Base-by-base conservation (phyloP, 1,284 basidiomycete genomes). In the Vanrija sp. region DNA sequence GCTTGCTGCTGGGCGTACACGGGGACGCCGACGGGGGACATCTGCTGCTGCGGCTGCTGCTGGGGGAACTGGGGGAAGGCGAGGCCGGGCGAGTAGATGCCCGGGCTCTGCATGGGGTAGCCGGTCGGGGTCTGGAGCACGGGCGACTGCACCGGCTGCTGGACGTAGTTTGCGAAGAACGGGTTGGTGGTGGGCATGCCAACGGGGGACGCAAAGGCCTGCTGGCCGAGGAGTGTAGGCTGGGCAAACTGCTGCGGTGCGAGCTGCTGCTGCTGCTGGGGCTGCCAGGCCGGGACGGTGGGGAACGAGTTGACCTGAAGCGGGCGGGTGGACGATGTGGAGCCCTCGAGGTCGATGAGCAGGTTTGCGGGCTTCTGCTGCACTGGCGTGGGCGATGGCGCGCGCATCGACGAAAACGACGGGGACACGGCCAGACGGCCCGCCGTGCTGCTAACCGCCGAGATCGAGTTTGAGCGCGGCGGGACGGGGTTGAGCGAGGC, bases 291-390 rank as follows among this genome's bases (percentile, higher is more conserved):
- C 24, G 44, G 57, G 22, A 51, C 45, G 24, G 41, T 41, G n/a
- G 50, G 56, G 49, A 50, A 53, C 46, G 24, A 47, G 57, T 61
- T 60, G 37, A 69, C 39, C 57, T 72, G 71, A 15, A 71, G 60
- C 6, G 70, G 68, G 37, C 69, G 53, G 1, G 70, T 69, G 1
- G 65, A 61, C 9, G 44, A 57, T 6, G 51, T 43, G 14, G 58
- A 54, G 31, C 64, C 64, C 5, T 37, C 38, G 5, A 71, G 18
- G 59, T 71, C 65, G 18, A 73, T 56, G 15, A 70, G 54, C 12
- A 31, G 31, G 31, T 31, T 31, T n/a, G n/a, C n/a, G 31, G 31
- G 31, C 31, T 31, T 25, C 4, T n/a, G 45, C 24, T 14, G 16
- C 22, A 5, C 41, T 25, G 23, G 36, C 36, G 36, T 12, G 20